Evolutionary conservation across 2,329 filamentous ascomycete species (phyloP).

Genomic region (Cytospora chrysosperma): DNA sequence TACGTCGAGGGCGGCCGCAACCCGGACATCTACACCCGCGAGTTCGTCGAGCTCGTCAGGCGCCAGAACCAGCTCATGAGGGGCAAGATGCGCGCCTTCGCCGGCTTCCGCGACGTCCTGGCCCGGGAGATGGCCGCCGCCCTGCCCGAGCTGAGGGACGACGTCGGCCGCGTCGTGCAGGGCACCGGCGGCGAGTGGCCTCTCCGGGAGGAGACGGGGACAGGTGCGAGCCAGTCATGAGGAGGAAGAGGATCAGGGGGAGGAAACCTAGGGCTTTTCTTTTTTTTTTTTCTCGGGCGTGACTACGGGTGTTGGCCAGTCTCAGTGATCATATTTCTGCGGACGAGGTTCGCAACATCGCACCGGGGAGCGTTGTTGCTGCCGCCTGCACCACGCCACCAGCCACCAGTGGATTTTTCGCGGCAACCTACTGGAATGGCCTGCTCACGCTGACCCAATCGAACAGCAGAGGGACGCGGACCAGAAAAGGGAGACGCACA

Average conservation of each 20-base stretch:
- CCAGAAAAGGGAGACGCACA: background rate
- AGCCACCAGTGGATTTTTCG: background rate
- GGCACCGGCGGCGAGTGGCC: slow-evolving; percentile 40
- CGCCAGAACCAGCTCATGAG: slow-evolving; percentile 65
- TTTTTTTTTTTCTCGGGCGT: background rate
- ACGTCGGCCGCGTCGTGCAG: slow-evolving; percentile 51
- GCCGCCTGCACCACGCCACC: too few relatives aligned
- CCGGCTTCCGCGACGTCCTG: slow-evolving; percentile 59
- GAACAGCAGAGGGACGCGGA: too few relatives aligned
- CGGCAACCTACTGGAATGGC: background rate
- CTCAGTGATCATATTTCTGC: too few relatives aligned
- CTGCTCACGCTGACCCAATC: background rate
- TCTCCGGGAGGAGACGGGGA: background rate
- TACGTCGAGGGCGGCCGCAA: slow-evolving; percentile 72
- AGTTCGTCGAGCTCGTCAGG: slow-evolving; percentile 69
- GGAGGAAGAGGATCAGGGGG: slow-evolving; percentile 1
- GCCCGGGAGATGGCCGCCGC: slow-evolving; percentile 57
- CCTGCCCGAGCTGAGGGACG: slow-evolving; percentile 58
- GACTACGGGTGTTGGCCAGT: background rate
- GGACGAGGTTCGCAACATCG: background rate
- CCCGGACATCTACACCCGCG: slow-evolving; percentile 71
- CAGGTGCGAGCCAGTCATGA: slow-evolving; percentile 7
- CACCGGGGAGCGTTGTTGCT: background rate
- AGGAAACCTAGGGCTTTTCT: too few relatives aligned
- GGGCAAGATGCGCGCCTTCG: slow-evolving; percentile 64